Evolutionary conservation across 139 green algal species (phyloP).

Genomic region (Chlamydomonas sp.): DNA sequence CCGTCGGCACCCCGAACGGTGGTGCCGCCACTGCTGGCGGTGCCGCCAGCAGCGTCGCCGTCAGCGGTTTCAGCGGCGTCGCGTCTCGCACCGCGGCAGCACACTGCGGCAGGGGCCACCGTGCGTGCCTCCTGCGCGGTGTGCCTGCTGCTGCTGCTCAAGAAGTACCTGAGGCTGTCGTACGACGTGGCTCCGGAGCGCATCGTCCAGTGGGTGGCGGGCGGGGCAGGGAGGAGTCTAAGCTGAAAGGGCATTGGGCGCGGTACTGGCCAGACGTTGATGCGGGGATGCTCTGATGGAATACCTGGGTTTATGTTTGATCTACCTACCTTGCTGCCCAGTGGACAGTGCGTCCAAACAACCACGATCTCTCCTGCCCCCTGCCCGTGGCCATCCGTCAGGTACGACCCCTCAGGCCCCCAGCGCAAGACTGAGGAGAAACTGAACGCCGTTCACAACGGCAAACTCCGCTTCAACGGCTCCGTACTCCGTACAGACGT

Average conservation of each 20-base stretch:
- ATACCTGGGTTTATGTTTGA: too few species aligned
- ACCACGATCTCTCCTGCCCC: not conserved
- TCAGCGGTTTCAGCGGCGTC: too few species aligned
- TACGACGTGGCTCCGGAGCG: slow-evolving; percentile 67
- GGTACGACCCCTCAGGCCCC: slow-evolving; percentile 30
- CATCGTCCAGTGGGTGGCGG: slow-evolving; percentile 44
- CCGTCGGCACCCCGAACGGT: too few species aligned
- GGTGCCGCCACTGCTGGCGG: too few species aligned
- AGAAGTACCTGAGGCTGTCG: slow-evolving; percentile 71
- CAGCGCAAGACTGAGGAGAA: slow-evolving; percentile 46
- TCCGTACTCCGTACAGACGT: not conserved
- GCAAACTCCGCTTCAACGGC: not conserved
- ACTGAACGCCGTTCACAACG: slow-evolving; percentile 17
- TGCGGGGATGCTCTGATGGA: too few species aligned
- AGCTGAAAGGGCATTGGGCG: not conserved
- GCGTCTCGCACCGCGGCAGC: not conserved
- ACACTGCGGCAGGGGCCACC: slow-evolving; percentile 16
- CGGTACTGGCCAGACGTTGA: too few species aligned
- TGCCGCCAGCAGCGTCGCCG: too few species aligned
- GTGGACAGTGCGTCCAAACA: too few species aligned
- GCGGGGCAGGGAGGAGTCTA: not conserved
- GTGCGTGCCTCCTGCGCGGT: slow-evolving; percentile 62
- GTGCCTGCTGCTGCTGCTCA: slow-evolving; percentile 79
- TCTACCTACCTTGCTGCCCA: too few species aligned
- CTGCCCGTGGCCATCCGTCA: slow-evolving; percentile 27